phyloP scores from a whole-genome alignment of 768 basidiomycete genomes.

The Leucosporidium scottii region DNA sequence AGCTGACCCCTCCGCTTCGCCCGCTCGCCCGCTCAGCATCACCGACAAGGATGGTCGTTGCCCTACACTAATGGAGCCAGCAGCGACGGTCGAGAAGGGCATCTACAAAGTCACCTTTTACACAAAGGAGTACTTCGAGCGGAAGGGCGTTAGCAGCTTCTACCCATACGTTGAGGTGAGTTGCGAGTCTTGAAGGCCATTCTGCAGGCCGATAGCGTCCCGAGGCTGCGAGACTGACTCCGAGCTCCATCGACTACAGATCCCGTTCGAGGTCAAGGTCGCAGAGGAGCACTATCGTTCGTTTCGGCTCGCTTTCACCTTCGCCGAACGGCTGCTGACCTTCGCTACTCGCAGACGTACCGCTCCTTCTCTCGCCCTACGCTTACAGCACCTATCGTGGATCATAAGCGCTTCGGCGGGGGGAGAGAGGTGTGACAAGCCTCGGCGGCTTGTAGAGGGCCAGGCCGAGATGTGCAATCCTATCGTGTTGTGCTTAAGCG shows the following conservation, averaged over 20 bases:
- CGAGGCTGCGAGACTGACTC: too few species aligned
- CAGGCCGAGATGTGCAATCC: too few species aligned
- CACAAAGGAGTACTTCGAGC: constrained; percentile 36
- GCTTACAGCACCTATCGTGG: constrained; percentile 40
- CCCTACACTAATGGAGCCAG: constrained; percentile 26
- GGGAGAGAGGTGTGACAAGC: too few species aligned
- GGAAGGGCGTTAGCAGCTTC: constrained; percentile 31
- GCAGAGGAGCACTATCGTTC: constrained; percentile 37
- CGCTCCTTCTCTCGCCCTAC: constrained; percentile 38
- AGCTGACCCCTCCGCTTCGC: background rate
- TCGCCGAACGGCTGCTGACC: background rate
- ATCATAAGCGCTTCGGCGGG: constrained; percentile 10
- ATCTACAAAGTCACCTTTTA: constrained; percentile 41
- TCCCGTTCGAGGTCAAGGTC: constrained; percentile 38
- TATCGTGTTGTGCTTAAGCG: too few species aligned
- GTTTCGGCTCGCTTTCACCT: constrained; percentile 8
- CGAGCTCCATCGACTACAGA: constrained; percentile 11
- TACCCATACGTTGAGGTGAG: constrained; percentile 40
- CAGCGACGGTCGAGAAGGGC: constrained; percentile 25
- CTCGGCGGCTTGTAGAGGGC: too few species aligned
- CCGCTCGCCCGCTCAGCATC: constrained; percentile 13
- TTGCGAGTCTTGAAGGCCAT: background rate
- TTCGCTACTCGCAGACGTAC: constrained; percentile 20
- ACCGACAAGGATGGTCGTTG: constrained; percentile 40
- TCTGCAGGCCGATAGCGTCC: background rate